phyloP scores from a whole-genome alignment of 2,329 filamentous ascomycete genomes.

The Basipetospora chlamydospora region DNA sequence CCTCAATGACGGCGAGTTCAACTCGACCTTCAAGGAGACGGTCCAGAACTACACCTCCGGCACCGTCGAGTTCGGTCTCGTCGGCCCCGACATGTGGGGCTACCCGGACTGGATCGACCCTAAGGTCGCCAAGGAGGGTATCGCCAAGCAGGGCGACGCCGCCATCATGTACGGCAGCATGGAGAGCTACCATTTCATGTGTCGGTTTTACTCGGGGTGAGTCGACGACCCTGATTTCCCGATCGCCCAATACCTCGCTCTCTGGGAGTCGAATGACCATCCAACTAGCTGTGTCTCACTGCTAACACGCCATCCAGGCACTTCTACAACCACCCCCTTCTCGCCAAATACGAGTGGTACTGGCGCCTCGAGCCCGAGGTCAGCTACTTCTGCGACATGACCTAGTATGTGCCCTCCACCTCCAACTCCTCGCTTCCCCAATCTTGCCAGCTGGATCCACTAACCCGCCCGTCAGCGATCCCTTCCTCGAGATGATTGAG shows the following conservation, averaged over 20 bases:
- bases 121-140: slow-evolving; percentile 87
- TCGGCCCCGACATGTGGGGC: slow-evolving; percentile 83
- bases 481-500: slow-evolving; percentile 88
- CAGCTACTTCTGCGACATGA: slow-evolving; percentile 99
- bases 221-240: slow-evolving; percentile 19
- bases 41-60: slow-evolving; percentile 82
- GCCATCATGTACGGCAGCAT: slow-evolving; percentile 99
- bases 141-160: slow-evolving; percentile 88
- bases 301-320: slow-evolving; percentile 37
- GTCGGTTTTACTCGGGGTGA: slow-evolving; percentile 94
- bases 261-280: too few species aligned
- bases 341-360: slow-evolving; percentile 98
- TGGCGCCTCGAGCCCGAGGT: slow-evolving; percentile 98
- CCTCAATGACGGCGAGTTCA: slow-evolving; percentile 94
- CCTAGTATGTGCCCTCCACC: slow-evolving; percentile 49
- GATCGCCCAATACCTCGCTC: background rate
- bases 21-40: slow-evolving; percentile 79
- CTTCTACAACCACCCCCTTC: slow-evolving; percentile 92
- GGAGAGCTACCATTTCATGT: slow-evolving; percentile 99
- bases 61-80: slow-evolving; percentile 83
- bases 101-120: slow-evolving; percentile 93
- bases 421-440: too few species aligned
- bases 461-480: slow-evolving; percentile 45
- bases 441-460: too few species aligned
- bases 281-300: too few species aligned